Evolutionary conservation across 1,139 yeast species (phyloP).

Genomic region (Torulaspora globosa): DNA sequence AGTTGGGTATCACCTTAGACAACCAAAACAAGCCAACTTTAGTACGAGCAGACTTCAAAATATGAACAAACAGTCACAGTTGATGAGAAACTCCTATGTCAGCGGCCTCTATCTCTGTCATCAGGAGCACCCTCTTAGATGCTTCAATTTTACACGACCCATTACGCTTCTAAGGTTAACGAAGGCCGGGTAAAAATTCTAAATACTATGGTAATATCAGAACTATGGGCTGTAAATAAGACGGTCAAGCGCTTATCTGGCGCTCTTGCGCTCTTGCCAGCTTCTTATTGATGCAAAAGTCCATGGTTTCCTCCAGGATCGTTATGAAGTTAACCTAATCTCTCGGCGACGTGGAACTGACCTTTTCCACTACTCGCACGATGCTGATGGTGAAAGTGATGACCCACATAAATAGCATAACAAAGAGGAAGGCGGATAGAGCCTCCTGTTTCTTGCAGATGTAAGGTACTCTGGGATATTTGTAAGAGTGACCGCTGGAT

Average conservation of each 20-base stretch:
- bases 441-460: constrained; percentile 81
- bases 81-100: neutral
- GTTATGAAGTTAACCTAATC: neutral
- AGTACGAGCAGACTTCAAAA: neutral
- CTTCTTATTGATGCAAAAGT: neutral
- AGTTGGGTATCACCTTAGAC: neutral
- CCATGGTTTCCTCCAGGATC: neutral
- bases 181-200: neutral
- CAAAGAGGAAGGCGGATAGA: constrained; percentile 70
- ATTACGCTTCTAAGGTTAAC: neutral
- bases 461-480: constrained; percentile 35
- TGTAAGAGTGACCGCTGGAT: constrained; percentile 25
- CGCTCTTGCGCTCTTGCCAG: neutral
- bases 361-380: constrained; percentile 76
- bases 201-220: neutral
- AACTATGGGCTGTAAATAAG: neutral
- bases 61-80: neutral
- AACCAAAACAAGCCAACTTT: neutral
- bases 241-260: neutral
- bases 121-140: neutral
- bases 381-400: constrained; percentile 79
- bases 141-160: neutral
- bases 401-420: constrained; percentile 78
- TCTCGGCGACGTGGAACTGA: constrained; percentile 34
- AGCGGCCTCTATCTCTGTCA: neutral